Evolutionary conservation across 345 rosid species (phyloP), one percentile per base, ranked within the genome.

Genomic region (Eucalyptus victrix): DNA sequence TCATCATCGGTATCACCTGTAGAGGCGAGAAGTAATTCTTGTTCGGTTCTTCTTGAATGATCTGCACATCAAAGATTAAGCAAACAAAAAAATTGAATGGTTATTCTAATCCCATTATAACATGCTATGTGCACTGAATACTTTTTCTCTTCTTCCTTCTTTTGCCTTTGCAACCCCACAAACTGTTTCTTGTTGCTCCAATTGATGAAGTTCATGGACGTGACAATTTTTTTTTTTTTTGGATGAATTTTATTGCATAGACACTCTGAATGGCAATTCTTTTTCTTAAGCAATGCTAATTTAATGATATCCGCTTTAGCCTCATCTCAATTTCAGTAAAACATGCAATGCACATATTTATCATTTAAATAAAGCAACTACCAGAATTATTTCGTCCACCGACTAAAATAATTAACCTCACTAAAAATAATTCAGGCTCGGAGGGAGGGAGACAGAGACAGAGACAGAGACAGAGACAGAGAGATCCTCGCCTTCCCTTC

Each of bases 11-110:
- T 49, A 92, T 37, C 14, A 50, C 89, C 95, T 94, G 94, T 30
- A 93, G 21, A 49, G 92, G 49, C 30, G 88, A 91, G 86, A 94
- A 96, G 92, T 95, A 96, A 89, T 96, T 96, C 93, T 94, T 95
- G 90, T 94, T 95, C 10, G 96, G 97, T 72, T 94, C 97, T 51
- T 96, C 98, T 37, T 72, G 17, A 65, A 94, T 12, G 18, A 95
- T 91, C 97, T 95, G 88, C 23, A 17, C 40, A 45, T 32, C 67
- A 60, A 65, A 65, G 69, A 49, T 67, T 67, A n/a, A 67, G 80
- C 6, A 4, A 67, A 67, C 42, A 32, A 67, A 37, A 37, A 32
- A 67, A 32, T 32, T 9, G 40, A 67, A 67, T 32, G 80, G 19
- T 4, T 67, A 32, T 32, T 30, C 72, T 30, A 14, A n/a, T 65